Evolutionary conservation across 2,329 filamentous ascomycete species (phyloP), one percentile per base, ranked within the genome.

Genomic region (Magnaporthiopsis poae): DNA sequence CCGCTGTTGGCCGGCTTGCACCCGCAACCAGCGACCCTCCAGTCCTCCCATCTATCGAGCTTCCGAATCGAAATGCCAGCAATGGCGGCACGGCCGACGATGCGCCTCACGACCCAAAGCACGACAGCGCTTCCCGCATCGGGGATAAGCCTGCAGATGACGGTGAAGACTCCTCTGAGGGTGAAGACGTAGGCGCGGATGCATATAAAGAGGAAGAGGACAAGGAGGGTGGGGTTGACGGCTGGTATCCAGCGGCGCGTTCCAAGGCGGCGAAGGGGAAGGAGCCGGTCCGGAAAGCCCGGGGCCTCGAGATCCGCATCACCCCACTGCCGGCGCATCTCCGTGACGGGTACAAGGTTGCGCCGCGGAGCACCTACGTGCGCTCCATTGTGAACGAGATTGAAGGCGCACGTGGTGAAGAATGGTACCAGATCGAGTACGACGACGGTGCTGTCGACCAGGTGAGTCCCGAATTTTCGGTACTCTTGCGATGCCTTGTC

Each of bases 361-460:
- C 63, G 3, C 66, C 66, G 21, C 67, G 66, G 2, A 71, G 69
- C 63, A 36, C 67, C 66, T 71, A 69, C 35, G 68, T 72, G n/a
- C 35, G 52, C 12, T 39, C 52, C 2, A 63, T 72, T 1, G 39
- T 68, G 18, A 31, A 65, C 18, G 62, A 66, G 7, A 39, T 66
- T 15, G 39, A 31, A 3, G 25, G 60, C 8, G 36, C 62, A 0
- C 66, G 65, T 0, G 69, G 68, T 1, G 62, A 69, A 18, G 61
- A 69, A 8, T 68, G 68, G 31, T 72, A 65, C 46, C 65, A 66
- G 8, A 25, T 71, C 15, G 69, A 70, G 56, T 69, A 62, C 33
- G 71, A 72, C 39, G 70, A 71, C 61, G 69, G 69, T 4, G 46
- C 60, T 21, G 46, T 46, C 7, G 64, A 46, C 1, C 64, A 71